phyloP scores from a whole-genome alignment of 2,329 filamentous ascomycete species.

The Phaeosphaeria sp. region DNA sequence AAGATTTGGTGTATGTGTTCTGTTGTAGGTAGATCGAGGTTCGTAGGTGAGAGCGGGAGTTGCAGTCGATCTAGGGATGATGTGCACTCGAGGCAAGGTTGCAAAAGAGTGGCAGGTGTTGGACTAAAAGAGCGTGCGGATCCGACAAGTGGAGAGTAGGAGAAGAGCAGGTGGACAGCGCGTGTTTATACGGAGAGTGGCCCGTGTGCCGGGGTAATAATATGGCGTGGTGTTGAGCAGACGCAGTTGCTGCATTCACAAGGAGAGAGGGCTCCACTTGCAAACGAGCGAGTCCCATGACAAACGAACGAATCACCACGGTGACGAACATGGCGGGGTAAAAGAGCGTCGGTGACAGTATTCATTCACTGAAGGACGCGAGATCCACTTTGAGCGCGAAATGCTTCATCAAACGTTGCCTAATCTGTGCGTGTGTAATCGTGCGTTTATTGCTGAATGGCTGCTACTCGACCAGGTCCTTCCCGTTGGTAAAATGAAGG shows the following conservation, averaged over 20 bases:
- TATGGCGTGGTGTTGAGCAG: slow-evolving; percentile 15
- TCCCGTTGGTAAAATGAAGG: slow-evolving; percentile 6
- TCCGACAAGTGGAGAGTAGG: slow-evolving; percentile 5
- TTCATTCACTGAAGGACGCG: not conserved
- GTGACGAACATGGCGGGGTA: not conserved
- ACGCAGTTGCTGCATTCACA: slow-evolving; percentile 17
- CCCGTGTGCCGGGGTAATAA: slow-evolving; percentile 6
- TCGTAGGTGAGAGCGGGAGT: slow-evolving; percentile 4
- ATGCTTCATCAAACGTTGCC: not conserved
- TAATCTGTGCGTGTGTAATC: slow-evolving; percentile 4
- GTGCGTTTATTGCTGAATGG: slow-evolving; percentile 1
- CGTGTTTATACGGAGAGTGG: slow-evolving; percentile 17
- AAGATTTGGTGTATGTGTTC: slow-evolving; percentile 6
- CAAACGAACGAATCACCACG: not conserved
- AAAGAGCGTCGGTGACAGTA: not conserved
- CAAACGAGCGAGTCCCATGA: slow-evolving; percentile 10
- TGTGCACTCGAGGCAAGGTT: slow-evolving; percentile 18
- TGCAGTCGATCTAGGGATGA: slow-evolving; percentile 23
- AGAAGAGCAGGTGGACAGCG: not conserved
- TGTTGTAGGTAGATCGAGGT: slow-evolving; percentile 12
- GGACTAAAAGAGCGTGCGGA: slow-evolving; percentile 9
- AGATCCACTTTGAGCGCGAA: not conserved
- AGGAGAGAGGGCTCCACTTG: slow-evolving; percentile 7
- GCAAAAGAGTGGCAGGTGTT: slow-evolving; percentile 12
- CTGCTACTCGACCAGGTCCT: not conserved